These are phyloP conservation scores for Pythium sp. DNA, from an alignment of 352 stramenopile genomes.

Conservation along the genomic window DNA sequence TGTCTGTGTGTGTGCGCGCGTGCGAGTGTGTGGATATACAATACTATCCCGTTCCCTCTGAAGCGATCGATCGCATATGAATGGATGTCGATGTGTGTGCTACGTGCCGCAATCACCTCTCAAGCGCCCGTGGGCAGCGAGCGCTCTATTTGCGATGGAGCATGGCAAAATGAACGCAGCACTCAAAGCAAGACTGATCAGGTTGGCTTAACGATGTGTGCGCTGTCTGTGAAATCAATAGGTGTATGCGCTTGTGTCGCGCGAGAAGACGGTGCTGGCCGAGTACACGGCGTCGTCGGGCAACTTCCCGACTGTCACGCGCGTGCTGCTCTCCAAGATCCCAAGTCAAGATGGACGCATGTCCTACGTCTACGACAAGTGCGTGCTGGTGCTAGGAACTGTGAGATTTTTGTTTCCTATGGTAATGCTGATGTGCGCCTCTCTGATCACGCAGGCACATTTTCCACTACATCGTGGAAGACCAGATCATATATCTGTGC, in stretches of 20 bases:
- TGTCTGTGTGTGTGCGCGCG: neutral
- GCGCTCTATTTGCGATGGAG: too few relatives aligned
- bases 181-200: too few relatives aligned
- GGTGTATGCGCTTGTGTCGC: slow-evolving; percentile 96
- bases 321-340: slow-evolving; percentile 97
- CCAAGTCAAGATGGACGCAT: slow-evolving; percentile 91
- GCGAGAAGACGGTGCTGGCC: slow-evolving; percentile 97
- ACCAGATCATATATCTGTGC: slow-evolving; percentile 96
- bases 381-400: slow-evolving; percentile 18
- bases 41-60: neutral
- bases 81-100: too few relatives aligned
- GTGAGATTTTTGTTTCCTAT: neutral
- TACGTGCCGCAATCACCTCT: too few relatives aligned
- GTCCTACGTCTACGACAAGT: slow-evolving; percentile 98
- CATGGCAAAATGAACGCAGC: too few relatives aligned
- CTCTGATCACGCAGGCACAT: slow-evolving; percentile 44
- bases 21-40: neutral
- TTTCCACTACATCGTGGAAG: slow-evolving; percentile 97
- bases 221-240: slow-evolving; percentile 9
- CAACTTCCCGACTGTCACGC: slow-evolving; percentile 98
- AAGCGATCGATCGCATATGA: too few relatives aligned
- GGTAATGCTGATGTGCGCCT: neutral
- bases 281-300: slow-evolving; percentile 96
- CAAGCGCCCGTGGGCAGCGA: too few relatives aligned
- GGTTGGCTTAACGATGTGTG: neutral